Conservation (phyloP, 192 early-diverging fungal species). For the Rhizoclosmatium sp. region DNA sequence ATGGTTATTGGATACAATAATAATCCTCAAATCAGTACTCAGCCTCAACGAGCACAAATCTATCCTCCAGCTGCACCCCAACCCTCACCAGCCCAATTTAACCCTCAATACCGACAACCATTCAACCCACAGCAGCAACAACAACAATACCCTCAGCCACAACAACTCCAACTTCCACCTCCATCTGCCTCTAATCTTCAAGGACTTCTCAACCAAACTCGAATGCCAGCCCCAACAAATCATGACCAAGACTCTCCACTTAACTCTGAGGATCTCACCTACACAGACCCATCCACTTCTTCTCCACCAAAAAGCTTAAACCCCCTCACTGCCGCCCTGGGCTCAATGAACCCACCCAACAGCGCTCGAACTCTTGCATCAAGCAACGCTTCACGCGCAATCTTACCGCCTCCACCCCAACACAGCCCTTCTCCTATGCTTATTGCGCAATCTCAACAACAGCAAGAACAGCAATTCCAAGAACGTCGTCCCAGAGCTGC, state of each 20-base stretch:
- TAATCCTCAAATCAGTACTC: background rate
- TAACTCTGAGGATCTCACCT: background rate
- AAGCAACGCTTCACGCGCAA: background rate
- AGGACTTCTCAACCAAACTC: background rate
- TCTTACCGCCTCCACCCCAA: background rate
- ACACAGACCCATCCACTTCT: background rate
- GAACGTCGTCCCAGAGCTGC: background rate
- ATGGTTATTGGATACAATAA: background rate
- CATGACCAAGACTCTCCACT: too few species aligned
- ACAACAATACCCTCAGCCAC: slow-evolving; percentile 1
- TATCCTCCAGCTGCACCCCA: background rate
- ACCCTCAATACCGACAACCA: background rate
- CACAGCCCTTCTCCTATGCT: background rate
- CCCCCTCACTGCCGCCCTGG: background rate
- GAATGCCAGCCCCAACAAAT: background rate
- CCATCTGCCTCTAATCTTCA: background rate
- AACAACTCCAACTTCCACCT: slow-evolving; percentile 10
- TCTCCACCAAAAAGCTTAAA: background rate
- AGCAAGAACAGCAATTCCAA: background rate
- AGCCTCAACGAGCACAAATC: background rate
- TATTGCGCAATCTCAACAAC: background rate
- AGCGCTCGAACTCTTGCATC: background rate
- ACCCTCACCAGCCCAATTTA: background rate
- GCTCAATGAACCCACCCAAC: background rate
- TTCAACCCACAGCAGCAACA: background rate